A percentile compares a stretch with the other conserved stretches of the same genome.
Evolutionary conservation across 148 eudicot genomes (phyloP).

Genomic region (Oxyria digyna): DNA sequence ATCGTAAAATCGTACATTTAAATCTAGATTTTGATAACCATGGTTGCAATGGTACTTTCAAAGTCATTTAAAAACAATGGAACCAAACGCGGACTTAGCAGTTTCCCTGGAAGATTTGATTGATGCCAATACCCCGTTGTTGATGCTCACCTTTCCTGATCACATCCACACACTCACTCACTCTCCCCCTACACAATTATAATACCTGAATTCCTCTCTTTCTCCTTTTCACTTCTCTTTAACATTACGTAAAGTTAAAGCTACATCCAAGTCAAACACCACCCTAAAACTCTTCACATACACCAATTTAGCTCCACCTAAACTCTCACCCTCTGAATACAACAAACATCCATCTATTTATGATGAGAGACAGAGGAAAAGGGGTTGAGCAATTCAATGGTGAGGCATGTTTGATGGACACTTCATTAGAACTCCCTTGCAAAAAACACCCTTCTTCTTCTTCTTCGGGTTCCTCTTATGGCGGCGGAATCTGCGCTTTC

Average conservation of each 20-base stretch:
- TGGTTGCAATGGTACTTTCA: no score
- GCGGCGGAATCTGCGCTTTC: slow-evolving; percentile 69
- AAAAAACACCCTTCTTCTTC: slow-evolving; percentile 49
- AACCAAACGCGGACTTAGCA: background rate
- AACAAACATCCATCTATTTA: no score
- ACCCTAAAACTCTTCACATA: background rate
- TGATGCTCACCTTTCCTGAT: background rate
- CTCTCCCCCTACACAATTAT: slow-evolving; percentile 2
- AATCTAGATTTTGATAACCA: no score
- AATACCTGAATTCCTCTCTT: background rate
- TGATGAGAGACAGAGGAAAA: slow-evolving; percentile 81
- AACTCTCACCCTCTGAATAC: background rate
- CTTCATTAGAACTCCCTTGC: slow-evolving; percentile 33
- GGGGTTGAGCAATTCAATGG: slow-evolving; percentile 30
- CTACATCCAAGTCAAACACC: slow-evolving; percentile 7
- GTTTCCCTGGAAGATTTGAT: background rate
- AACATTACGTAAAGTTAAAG: slow-evolving; percentile 24
- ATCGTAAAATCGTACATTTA: no score
- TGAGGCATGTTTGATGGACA: slow-evolving; percentile 9
- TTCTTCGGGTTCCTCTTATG: slow-evolving; percentile 21
- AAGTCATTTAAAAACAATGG: background rate
- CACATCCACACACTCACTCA: no score
- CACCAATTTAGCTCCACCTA: background rate
- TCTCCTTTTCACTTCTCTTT: slow-evolving; percentile 1
- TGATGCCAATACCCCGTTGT: background rate